Percentiles rank a stretch among this genome's conserved stretches.
Conservation (phyloP, 2,329 filamentous ascomycete species). For the Kalmusia sp. region DNA sequence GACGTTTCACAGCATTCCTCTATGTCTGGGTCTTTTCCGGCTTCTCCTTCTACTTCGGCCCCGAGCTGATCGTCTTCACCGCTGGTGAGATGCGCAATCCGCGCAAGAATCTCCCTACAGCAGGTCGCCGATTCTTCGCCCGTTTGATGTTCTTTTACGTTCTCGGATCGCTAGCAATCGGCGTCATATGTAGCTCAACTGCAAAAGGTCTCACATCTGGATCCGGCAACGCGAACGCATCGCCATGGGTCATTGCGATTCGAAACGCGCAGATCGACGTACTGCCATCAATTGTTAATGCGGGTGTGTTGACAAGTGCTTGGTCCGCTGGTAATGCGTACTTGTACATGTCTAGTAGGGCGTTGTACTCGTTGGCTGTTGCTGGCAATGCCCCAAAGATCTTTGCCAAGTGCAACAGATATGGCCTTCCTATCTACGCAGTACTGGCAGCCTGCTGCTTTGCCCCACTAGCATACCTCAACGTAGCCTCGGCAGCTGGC, state of each 20-base stretch:
- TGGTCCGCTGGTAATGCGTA: constrained; percentile 64
- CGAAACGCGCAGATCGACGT: constrained; percentile 58
- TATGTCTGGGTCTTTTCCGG: constrained; percentile 58
- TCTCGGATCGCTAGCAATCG: constrained; percentile 63
- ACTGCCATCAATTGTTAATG: constrained; percentile 73
- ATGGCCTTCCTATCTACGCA: constrained; percentile 62
- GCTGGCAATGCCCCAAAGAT: constrained; percentile 69
- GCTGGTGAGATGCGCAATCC: constrained; percentile 66
- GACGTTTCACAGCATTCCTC: constrained; percentile 60
- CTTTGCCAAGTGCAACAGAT: constrained; percentile 66
- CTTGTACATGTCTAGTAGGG: constrained; percentile 60
- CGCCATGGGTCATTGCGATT: constrained; percentile 58
- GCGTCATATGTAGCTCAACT: constrained; percentile 64
- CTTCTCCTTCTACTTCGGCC: constrained; percentile 64
- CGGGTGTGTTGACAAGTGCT: constrained; percentile 71
- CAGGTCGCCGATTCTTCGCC: constrained; percentile 66
- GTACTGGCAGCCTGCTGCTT: constrained; percentile 54
- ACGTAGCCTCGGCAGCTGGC: constrained; percentile 51
- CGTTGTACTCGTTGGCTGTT: constrained; percentile 62
- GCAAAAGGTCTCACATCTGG: constrained; percentile 59
- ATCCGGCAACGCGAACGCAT: constrained; percentile 60
- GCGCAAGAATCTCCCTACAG: constrained; percentile 65
- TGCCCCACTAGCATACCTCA: constrained; percentile 58
- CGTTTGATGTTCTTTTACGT: constrained; percentile 70
- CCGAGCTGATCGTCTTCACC: constrained; percentile 56